These are phyloP conservation scores for Globisporangium alternatum DNA, from an alignment of 352 stramenopile genomes.

Conservation along the genomic window DNA sequence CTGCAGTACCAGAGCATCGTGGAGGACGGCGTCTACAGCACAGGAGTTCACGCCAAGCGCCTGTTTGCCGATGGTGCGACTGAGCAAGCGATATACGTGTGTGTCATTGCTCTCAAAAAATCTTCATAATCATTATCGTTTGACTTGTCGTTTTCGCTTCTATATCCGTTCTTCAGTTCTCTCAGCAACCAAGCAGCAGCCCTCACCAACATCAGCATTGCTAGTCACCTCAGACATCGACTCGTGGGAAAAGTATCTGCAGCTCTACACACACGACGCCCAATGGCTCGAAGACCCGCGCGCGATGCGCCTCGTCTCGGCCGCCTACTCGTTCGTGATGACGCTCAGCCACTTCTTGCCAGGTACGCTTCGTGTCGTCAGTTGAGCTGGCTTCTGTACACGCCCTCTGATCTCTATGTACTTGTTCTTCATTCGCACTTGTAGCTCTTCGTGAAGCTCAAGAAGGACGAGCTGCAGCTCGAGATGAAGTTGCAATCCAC, in stretches of 20 bases:
- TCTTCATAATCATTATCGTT: not conserved
- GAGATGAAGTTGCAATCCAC: slow-evolving; percentile 29
- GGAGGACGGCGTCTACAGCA: slow-evolving; percentile 39
- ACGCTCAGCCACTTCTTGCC: slow-evolving; percentile 51
- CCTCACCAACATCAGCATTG: not conserved
- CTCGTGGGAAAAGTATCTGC: slow-evolving; percentile 48
- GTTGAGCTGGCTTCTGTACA: not conserved
- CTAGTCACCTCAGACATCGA: slow-evolving; percentile 1
- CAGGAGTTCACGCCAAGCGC: slow-evolving; percentile 29
- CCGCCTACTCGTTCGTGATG: slow-evolving; percentile 67
- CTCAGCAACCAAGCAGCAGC: not conserved
- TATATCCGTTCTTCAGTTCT: slow-evolving; percentile 8
- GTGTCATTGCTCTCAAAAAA: not conserved
- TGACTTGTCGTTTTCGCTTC: not conserved
- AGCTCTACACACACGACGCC: slow-evolving; percentile 31
- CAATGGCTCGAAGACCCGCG: slow-evolving; percentile 31
- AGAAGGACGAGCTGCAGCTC: slow-evolving; percentile 16
- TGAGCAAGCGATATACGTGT: not conserved
- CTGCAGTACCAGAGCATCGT: slow-evolving; percentile 38
- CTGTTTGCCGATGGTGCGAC: slow-evolving; percentile 46
- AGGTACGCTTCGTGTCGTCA: slow-evolving; percentile 12
- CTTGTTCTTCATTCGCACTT: not conserved
- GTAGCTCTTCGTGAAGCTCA: not conserved
- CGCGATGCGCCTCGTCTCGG: slow-evolving; percentile 51
- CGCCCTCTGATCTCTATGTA: not conserved